Conservation (phyloP, 495 filamentous ascomycete genomes). For the Daldinia loculata region DNA sequence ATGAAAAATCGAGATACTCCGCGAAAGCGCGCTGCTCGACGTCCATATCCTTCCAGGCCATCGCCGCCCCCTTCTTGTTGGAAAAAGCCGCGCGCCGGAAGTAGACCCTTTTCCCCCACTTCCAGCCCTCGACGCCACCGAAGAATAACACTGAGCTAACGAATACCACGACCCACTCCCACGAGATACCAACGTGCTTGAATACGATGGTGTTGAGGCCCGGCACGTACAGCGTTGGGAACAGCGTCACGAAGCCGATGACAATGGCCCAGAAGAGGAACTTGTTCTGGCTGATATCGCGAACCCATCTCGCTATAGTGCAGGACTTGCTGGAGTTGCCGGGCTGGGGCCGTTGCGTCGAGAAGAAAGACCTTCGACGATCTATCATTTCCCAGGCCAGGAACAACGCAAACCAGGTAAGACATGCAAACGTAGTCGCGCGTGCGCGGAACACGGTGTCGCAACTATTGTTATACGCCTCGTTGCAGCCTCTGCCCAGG, state of each 20-base stretch:
- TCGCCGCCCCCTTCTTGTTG: constrained; percentile 10
- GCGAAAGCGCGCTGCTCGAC: constrained; percentile 52
- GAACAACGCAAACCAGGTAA: constrained; percentile 80
- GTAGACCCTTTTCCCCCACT: constrained; percentile 67
- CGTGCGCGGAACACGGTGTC: constrained; percentile 75
- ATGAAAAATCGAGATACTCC: constrained; percentile 43
- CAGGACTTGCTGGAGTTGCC: constrained; percentile 49
- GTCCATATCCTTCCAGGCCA: constrained; percentile 52
- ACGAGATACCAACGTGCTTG: constrained; percentile 73
- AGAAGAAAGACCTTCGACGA: constrained; percentile 73
- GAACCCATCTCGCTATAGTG: constrained; percentile 55
- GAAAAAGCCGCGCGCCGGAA: constrained; percentile 43
- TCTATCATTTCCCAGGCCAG: constrained; percentile 79
- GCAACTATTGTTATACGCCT: constrained; percentile 62
- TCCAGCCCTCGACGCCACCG: constrained; percentile 70
- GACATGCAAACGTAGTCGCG: constrained; percentile 73
- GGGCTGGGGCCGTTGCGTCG: constrained; percentile 56
- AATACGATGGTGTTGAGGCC: constrained; percentile 74
- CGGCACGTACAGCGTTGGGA: constrained; percentile 77
- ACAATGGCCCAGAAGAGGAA: constrained; percentile 77
- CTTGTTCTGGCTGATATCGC: constrained; percentile 74
- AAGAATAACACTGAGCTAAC: constrained; percentile 69
- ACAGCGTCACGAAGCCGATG: constrained; percentile 73
- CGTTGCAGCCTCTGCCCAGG: constrained; percentile 70
- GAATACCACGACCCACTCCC: constrained; percentile 76